These are phyloP conservation scores for Neurospora sp. DNA, from an alignment of 495 filamentous ascomycete genomes.

Conservation along the genomic window DNA sequence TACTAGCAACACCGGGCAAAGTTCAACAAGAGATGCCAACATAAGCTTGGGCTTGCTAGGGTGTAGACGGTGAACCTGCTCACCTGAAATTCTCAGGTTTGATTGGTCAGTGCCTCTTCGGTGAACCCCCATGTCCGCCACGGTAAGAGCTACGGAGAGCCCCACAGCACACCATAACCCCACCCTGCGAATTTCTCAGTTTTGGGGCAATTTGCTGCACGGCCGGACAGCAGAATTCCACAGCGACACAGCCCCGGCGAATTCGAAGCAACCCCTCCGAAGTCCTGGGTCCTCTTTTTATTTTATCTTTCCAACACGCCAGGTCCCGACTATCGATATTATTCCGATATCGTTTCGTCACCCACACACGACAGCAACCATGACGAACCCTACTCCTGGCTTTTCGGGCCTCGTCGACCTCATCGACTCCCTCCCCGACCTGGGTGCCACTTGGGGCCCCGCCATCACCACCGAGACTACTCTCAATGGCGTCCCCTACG, in stretches of 20 bases:
- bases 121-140: background rate
- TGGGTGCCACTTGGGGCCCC: slow-evolving; percentile 76
- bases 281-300: background rate
- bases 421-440: slow-evolving; percentile 46
- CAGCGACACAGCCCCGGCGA: background rate
- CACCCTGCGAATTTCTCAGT: slow-evolving; percentile 18
- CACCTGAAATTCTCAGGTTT: background rate
- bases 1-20: background rate
- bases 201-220: slow-evolving; percentile 7
- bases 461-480: slow-evolving; percentile 70
- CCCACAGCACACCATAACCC: slow-evolving; percentile 18
- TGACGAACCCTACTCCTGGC: slow-evolving; percentile 18
- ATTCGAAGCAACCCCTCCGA: background rate
- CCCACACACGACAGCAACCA: slow-evolving; percentile 4
- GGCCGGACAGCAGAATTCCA: background rate
- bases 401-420: slow-evolving; percentile 39
- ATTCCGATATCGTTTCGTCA: background rate
- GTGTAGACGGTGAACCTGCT: background rate
- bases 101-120: background rate
- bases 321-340: background rate
- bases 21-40: background rate
- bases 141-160: background rate
- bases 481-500: slow-evolving; percentile 88
- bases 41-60: background rate
- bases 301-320: background rate